Conservation (phyloP, 192 early-diverging fungal species). For the Podochytrium sp. region DNA sequence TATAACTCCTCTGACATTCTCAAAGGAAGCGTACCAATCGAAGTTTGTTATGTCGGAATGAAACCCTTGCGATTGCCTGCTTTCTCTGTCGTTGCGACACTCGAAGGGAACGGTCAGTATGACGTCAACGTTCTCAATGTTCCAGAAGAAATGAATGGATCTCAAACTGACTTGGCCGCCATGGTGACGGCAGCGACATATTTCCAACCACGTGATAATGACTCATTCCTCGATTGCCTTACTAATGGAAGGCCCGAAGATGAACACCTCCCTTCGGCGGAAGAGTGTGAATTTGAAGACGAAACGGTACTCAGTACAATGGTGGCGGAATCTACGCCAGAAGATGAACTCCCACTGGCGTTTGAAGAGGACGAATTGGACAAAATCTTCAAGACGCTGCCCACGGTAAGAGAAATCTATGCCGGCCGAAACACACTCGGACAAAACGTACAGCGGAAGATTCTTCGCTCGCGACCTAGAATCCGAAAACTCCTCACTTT, state of each 20-base stretch:
- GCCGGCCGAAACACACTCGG: background rate
- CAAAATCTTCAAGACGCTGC: background rate
- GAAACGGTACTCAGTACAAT: too few species aligned
- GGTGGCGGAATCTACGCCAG: too few species aligned
- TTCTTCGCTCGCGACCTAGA: background rate
- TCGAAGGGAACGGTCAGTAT: too few species aligned
- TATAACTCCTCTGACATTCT: background rate
- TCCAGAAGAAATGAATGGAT: too few species aligned
- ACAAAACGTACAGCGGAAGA: background rate
- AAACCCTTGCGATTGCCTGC: background rate
- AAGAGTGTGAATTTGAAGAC: too few species aligned
- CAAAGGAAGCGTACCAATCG: background rate
- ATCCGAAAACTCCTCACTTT: too few species aligned
- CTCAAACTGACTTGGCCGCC: background rate
- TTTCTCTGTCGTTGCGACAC: too few species aligned
- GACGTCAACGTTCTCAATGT: too few species aligned
- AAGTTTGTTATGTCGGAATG: background rate
- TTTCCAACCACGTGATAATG: background rate
- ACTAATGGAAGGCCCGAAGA: background rate
- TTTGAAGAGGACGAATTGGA: background rate
- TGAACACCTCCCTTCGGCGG: background rate
- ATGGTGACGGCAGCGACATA: background rate
- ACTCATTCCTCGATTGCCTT: background rate
- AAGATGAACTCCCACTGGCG: background rate
- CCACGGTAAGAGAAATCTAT: background rate